Conservation (phyloP, 1,284 basidiomycete genomes). For the Marasmius oreades region DNA sequence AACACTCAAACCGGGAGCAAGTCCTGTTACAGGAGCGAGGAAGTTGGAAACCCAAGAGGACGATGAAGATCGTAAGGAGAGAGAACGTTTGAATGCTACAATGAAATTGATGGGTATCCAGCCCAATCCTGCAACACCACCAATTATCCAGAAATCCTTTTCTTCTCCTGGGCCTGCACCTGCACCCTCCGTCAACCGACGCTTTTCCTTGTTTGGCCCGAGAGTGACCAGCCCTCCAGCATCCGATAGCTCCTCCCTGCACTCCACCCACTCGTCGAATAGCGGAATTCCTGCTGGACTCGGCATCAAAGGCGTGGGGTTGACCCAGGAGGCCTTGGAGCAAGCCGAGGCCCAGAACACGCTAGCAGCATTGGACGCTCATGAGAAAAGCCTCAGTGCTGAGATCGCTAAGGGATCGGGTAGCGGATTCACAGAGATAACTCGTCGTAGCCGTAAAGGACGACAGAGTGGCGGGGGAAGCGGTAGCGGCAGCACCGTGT, state of each 20-base stretch:
- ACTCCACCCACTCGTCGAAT: slow-evolving; percentile 38
- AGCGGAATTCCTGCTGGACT: slow-evolving; percentile 31
- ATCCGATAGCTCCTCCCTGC: slow-evolving; percentile 46
- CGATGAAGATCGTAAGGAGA: slow-evolving; percentile 81
- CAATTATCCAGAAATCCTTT: slow-evolving; percentile 38
- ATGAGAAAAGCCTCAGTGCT: slow-evolving; percentile 66
- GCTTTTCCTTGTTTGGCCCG: slow-evolving; percentile 71
- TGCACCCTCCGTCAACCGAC: slow-evolving; percentile 32
- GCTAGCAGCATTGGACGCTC: slow-evolving; percentile 70
- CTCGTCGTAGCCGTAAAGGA: slow-evolving; percentile 52
- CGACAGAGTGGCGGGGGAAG: slow-evolving; percentile 53
- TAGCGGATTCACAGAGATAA: slow-evolving; percentile 77
- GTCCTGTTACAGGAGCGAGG: slow-evolving; percentile 54
- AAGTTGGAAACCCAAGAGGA: slow-evolving; percentile 82
- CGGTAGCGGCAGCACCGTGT: slow-evolving; percentile 73
- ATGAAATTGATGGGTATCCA: slow-evolving; percentile 93
- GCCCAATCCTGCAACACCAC: slow-evolving; percentile 38
- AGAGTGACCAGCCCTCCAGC: slow-evolving; percentile 33
- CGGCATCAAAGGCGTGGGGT: slow-evolving; percentile 37
- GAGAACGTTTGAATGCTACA: slow-evolving; percentile 81
- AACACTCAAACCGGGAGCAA: slow-evolving; percentile 63
- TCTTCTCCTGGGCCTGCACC: slow-evolving; percentile 34
- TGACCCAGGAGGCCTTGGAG: slow-evolving; percentile 73
- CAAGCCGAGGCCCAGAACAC: slow-evolving; percentile 72
- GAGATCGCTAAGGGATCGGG: slow-evolving; percentile 72